Conservation (phyloP, 1,139 yeast genomes). For the Yamadazyma siamensis region DNA sequence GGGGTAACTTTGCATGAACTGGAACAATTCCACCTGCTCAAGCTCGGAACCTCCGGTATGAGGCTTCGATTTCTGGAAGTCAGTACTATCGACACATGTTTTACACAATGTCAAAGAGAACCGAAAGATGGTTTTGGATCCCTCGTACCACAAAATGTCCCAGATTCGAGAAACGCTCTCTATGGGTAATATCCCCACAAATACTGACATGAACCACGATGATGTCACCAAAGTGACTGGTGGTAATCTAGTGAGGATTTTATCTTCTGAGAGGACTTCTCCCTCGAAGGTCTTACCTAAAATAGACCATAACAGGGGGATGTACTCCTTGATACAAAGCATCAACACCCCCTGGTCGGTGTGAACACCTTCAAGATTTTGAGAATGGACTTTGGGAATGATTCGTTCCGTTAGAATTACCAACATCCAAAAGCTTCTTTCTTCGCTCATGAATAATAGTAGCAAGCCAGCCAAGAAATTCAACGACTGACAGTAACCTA, state of each 20-base stretch:
- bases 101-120: constrained; percentile 81
- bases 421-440: constrained; percentile 91
- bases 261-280: constrained; percentile 49
- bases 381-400: constrained; percentile 89
- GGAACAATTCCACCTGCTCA: constrained; percentile 85
- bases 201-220: constrained; percentile 96
- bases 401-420: constrained; percentile 83
- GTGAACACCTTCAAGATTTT: constrained; percentile 88
- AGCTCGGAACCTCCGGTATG: constrained; percentile 22
- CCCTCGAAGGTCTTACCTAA: constrained; percentile 46
- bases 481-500: constrained; percentile 94
- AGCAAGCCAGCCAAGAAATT: constrained; percentile 88
- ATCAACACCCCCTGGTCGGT: constrained; percentile 93
- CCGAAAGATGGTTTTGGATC: constrained; percentile 80
- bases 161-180: constrained; percentile 86
- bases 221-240: constrained; percentile 92
- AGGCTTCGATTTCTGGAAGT: constrained; percentile 22
- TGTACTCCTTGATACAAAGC: constrained; percentile 78
- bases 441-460: constrained; percentile 81
- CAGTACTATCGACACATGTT: constrained; percentile 63
- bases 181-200: constrained; percentile 82
- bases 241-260: constrained; percentile 70
- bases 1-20: constrained; percentile 80
- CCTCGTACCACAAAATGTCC: constrained; percentile 95
- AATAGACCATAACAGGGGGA: constrained; percentile 76